These are phyloP conservation scores for Apophysomyces variabilis DNA, from an alignment of 371 early-diverging fungal species.

Conservation along the genomic window DNA sequence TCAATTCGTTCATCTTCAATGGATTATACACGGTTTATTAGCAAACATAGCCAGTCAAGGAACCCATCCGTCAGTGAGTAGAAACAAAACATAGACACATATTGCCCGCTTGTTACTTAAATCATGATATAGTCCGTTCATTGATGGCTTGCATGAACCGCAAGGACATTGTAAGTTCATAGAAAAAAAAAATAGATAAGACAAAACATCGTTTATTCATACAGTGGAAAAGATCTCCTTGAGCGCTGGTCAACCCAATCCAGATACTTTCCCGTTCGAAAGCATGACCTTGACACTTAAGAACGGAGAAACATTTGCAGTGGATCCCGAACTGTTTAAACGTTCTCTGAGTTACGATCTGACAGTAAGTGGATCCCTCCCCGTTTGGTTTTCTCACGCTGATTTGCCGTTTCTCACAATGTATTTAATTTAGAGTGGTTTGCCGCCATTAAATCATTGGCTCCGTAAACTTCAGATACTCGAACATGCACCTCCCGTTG, in stretches of 20 bases:
- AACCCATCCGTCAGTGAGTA: slow-evolving; percentile 33
- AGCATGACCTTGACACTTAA: slow-evolving; percentile 63
- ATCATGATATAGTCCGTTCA: slow-evolving; percentile 24
- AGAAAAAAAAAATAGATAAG: too few species aligned
- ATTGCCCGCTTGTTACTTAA: background rate
- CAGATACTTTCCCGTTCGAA: slow-evolving; percentile 74
- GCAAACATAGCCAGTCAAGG: slow-evolving; percentile 31
- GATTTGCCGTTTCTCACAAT: background rate
- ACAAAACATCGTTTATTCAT: too few species aligned
- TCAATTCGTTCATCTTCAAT: slow-evolving; percentile 11
- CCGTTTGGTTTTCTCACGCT: slow-evolving; percentile 14
- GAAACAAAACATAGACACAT: background rate
- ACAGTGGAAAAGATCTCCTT: slow-evolving; percentile 52
- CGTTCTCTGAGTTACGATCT: slow-evolving; percentile 61
- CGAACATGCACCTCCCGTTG: slow-evolving; percentile 64
- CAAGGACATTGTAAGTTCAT: slow-evolving; percentile 27
- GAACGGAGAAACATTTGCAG: slow-evolving; percentile 55
- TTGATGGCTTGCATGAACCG: slow-evolving; percentile 31
- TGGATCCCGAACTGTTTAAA: slow-evolving; percentile 48
- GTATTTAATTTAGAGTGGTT: slow-evolving; percentile 55
- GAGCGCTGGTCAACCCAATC: slow-evolving; percentile 80
- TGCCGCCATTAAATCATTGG: slow-evolving; percentile 67
- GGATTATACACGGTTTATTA: slow-evolving; percentile 33
- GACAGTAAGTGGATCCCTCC: slow-evolving; percentile 42
- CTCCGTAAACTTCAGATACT: slow-evolving; percentile 61